Conservation (phyloP, 1,284 basidiomycete species). For the Laetiporus sulphureus region DNA sequence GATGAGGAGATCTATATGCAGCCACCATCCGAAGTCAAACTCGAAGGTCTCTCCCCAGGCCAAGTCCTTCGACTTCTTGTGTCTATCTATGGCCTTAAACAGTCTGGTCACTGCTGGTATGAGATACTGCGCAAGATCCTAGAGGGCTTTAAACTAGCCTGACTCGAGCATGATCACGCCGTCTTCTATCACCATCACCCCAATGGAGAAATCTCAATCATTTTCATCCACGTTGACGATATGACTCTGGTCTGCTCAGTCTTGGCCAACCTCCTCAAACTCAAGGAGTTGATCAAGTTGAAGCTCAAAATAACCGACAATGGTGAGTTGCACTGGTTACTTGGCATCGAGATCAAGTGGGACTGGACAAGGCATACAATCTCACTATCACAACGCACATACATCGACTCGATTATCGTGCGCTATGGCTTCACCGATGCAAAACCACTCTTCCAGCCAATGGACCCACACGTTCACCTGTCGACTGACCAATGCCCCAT, state of each 20-base stretch:
- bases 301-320: slow-evolving; percentile 13
- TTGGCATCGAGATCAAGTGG: slow-evolving; percentile 19
- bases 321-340: slow-evolving; percentile 15
- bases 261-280: background rate
- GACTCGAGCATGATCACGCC: no score
- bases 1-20: background rate
- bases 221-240: slow-evolving; percentile 17
- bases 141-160: no score
- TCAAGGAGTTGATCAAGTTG: slow-evolving; percentile 2
- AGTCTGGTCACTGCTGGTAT: slow-evolving; percentile 11
- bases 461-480: no score
- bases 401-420: slow-evolving; percentile 28
- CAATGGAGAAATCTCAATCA: slow-evolving; percentile 1
- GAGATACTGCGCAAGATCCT: no score
- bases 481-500: no score
- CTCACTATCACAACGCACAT: slow-evolving; percentile 27
- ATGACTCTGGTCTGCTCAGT: slow-evolving; percentile 21
- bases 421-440: slow-evolving; percentile 26
- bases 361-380: slow-evolving; percentile 18
- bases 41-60: no score
- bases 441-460: slow-evolving; percentile 22
- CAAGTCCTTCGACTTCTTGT: slow-evolving; percentile 10
- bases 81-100: slow-evolving; percentile 22
- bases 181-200: no score
- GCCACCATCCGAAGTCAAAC: slow-evolving; percentile 26